These are phyloP conservation scores for Guyanaporus albipodus DNA, from an alignment of 768 basidiomycete species.

Conservation along the genomic window DNA sequence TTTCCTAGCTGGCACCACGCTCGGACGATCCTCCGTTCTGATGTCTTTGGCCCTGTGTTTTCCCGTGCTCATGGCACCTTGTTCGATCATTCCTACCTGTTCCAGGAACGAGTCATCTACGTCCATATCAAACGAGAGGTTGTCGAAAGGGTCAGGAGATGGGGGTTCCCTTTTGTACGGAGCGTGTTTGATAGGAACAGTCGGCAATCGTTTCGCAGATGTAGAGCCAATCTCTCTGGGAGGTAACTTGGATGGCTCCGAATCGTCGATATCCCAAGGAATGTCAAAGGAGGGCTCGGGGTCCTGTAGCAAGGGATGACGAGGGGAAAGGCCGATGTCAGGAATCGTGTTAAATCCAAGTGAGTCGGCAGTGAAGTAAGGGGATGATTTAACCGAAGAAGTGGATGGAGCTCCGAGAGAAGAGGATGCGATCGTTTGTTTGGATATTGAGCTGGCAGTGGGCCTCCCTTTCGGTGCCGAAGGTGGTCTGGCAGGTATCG, in stretches of 20 bases:
- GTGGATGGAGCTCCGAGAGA: conserved; percentile 8
- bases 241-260: conserved; percentile 15
- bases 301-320: conserved; percentile 21
- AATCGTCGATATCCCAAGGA: conserved; percentile 31
- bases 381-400: conserved; percentile 11
- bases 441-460: not conserved
- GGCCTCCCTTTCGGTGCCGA: conserved; percentile 3
- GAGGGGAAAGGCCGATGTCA: conserved; percentile 31
- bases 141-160: conserved; percentile 30
- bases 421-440: conserved; percentile 2
- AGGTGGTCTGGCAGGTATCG: not conserved
- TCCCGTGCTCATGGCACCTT: conserved; percentile 13
- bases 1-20: conserved; percentile 2
- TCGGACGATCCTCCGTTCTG: not conserved
- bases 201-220: conserved; percentile 3
- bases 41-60: conserved; percentile 20
- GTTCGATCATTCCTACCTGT: conserved; percentile 31
- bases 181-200: not conserved
- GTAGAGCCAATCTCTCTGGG: conserved; percentile 7
- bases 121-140: conserved; percentile 34
- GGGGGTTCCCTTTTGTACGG: conserved; percentile 8
- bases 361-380: conserved; percentile 18
- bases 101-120: conserved; percentile 40
- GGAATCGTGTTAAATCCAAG: conserved; percentile 13
- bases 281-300: conserved; percentile 17